A percentile compares a stretch with the other conserved stretches of the same genome.
phyloP scores from a whole-genome alignment of 805 yeast genomes.

The Ogataea salicorniae region DNA sequence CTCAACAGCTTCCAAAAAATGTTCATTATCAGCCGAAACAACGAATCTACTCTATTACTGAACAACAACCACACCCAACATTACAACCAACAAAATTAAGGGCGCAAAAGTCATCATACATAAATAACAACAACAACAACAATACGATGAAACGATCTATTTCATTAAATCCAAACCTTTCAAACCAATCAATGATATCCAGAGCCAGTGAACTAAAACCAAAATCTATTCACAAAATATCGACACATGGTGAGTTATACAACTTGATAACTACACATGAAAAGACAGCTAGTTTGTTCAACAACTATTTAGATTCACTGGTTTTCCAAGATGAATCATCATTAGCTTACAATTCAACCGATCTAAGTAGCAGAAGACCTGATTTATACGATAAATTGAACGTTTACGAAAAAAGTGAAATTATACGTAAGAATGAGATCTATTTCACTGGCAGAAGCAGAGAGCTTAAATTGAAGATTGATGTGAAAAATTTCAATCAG shows the following conservation, averaged over 20 bases:
- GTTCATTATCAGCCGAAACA: neutral
- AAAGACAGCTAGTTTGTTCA: constrained; percentile 6
- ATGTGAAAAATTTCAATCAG: constrained; percentile 34
- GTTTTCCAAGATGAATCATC: neutral
- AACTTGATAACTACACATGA: constrained; percentile 3
- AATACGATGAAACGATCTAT: neutral
- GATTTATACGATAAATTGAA: constrained; percentile 31
- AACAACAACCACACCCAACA: neutral
- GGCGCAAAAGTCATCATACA: neutral
- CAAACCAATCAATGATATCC: neutral
- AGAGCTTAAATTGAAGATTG: constrained; percentile 24
- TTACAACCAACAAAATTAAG: neutral
- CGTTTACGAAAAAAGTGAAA: constrained; percentile 58
- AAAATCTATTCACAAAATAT: neutral
- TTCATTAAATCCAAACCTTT: neutral
- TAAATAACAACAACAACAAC: neutral
- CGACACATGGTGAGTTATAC: constrained; percentile 8
- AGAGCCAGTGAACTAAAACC: neutral
- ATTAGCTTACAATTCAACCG: constrained; percentile 7
- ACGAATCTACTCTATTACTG: neutral
- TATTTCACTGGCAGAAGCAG: constrained; percentile 44
- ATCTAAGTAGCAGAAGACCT: constrained; percentile 16
- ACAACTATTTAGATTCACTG: constrained; percentile 2
- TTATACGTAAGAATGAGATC: constrained; percentile 42
- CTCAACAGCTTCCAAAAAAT: neutral